phyloP scores from a whole-genome alignment of 306 rosid species.

The Cajanus cajan region DNA sequence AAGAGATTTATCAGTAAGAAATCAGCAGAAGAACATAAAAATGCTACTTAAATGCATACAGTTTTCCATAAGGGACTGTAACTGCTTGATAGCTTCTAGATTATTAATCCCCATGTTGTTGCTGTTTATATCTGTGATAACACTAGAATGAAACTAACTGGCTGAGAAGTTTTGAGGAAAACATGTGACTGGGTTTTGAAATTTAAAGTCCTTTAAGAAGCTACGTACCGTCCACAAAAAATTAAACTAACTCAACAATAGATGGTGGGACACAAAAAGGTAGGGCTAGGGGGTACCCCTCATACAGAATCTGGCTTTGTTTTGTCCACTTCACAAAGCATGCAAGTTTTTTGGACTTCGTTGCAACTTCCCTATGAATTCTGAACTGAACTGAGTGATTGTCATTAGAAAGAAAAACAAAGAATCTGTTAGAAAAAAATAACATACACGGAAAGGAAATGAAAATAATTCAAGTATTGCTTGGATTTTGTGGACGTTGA shows the following conservation, averaged over 20 bases:
- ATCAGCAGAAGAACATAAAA: not conserved
- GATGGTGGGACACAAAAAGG: not conserved
- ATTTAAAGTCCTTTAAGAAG: not conserved
- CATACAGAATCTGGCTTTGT: not conserved
- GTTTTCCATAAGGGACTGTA: not conserved
- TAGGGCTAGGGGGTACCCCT: not conserved
- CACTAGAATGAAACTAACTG: not conserved
- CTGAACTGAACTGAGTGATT: not conserved
- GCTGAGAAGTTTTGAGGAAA: not conserved
- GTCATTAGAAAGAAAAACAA: not conserved
- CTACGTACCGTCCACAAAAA: conserved; percentile 5
- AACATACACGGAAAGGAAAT: not conserved
- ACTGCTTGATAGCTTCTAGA: not conserved
- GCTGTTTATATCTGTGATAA: not conserved
- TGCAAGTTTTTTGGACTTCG: not conserved
- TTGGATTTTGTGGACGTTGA: not conserved
- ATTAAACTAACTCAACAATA: not conserved
- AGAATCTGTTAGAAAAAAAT: not conserved
- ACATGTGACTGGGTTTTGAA: not conserved
- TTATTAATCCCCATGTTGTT: not conserved
- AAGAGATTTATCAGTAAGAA: not conserved
- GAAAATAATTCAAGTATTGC: not conserved
- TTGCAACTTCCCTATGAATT: not conserved
- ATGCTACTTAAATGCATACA: not conserved
- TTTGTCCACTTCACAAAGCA: not conserved